Conservation (phyloP, 2,329 filamentous ascomycete species). For the Xylariaceae sp. region DNA sequence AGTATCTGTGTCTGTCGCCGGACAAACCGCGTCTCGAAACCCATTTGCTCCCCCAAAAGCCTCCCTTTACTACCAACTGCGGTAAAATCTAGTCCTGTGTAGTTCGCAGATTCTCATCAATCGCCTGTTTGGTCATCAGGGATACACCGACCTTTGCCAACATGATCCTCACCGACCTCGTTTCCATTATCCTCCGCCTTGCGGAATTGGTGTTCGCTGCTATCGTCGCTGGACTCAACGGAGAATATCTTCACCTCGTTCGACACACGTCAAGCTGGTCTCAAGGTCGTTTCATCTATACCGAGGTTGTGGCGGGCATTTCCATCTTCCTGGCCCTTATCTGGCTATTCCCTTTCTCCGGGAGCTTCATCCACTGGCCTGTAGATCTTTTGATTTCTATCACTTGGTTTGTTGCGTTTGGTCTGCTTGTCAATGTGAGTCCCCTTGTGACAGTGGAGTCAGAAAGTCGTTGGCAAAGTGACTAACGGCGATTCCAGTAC, state of each 20-base stretch:
- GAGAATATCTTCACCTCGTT: slow-evolving; percentile 58
- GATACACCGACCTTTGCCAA: slow-evolving; percentile 16
- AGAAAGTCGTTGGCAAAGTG: no score
- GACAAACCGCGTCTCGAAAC: neutral
- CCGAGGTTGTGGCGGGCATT: slow-evolving; percentile 67
- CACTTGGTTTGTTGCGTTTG: slow-evolving; percentile 69
- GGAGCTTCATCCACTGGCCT: slow-evolving; percentile 67
- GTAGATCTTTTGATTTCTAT: slow-evolving; percentile 67
- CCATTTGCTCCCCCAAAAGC: neutral
- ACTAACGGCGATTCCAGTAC: slow-evolving; percentile 1
- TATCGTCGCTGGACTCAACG: slow-evolving; percentile 69
- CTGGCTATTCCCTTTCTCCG: slow-evolving; percentile 70
- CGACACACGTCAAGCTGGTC: slow-evolving; percentile 48
- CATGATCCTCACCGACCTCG: slow-evolving; percentile 53
- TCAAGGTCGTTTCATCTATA: slow-evolving; percentile 69
- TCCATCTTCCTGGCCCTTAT: slow-evolving; percentile 67
- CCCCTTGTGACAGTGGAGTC: no score
- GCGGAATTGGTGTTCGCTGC: slow-evolving; percentile 67
- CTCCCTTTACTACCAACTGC: neutral
- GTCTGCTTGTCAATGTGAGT: slow-evolving; percentile 61
- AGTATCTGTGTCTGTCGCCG: slow-evolving; percentile 8
- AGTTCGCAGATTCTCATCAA: neutral
- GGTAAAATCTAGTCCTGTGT: neutral
- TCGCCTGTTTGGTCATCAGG: neutral
- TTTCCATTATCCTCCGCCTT: slow-evolving; percentile 57